Base-by-base conservation (phyloP, 1,284 basidiomycete genomes). In the Austroboletus olivaceoglutinosus region DNA sequence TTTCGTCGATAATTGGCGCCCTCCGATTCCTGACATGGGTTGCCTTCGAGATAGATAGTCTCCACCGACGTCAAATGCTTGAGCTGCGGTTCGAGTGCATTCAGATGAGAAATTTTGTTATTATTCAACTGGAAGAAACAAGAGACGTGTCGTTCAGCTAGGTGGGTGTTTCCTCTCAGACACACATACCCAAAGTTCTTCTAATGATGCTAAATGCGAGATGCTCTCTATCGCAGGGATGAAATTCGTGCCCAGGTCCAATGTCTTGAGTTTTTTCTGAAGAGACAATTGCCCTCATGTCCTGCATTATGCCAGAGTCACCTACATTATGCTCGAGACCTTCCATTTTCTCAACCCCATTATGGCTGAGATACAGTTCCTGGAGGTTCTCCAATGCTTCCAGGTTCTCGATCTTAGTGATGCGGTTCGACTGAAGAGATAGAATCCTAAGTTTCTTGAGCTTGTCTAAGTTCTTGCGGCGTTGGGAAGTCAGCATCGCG, bases 31-130 rank as follows among this genome's bases (percentile, higher is more conserved):
- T 98, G 93, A 55, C 90, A 89, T 2, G 97, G 97, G 67, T 99
- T 99, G 8, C 85, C 87, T 70, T 99, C 96, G 29, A 99, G 80
- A 69, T 99, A 99, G 9, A 99, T 78, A 2, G 97, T 99, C 64
- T 89, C 81, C 13, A 99, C 77, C 4, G 82, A 76, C 2, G 72
- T 50, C 34, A 90, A 75, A n/a, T 78, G 72, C 29, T 80, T 77
- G n/a, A 98, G 80, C 65, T 97, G 81, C 1, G 75, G 67, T 50
- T 91, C 89, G 19, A 98, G 70, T 3, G 80, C 76, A 13, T 73
- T 77, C 8, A 97, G 70, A 51, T 83, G 79, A 2, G 81, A 70
- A 46, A 98, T 89, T 63, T 86, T 76, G 72, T 98, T 98, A 60
- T 91, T 82, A 65, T 89, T 97, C 54, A 95, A 84, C 93, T 96